Percentiles rank a stretch among this genome's conserved stretches.
These are phyloP conservation scores for Sorghum bicolor DNA, from an alignment of 176 grass and related monocot species.

Conservation along the genomic window DNA sequence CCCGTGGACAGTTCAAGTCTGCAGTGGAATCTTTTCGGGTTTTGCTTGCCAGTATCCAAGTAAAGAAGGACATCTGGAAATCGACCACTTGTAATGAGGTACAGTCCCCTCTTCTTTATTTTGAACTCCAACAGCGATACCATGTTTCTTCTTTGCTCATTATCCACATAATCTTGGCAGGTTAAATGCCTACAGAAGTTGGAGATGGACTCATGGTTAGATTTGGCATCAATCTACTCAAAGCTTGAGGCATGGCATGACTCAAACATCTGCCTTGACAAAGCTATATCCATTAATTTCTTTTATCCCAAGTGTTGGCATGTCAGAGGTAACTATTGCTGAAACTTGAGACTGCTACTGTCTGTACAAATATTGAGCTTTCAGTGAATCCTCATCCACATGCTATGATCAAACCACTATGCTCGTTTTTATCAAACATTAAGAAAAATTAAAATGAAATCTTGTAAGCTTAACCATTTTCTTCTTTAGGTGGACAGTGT, in stretches of 20 bases:
- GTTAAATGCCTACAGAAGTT: slow-evolving; percentile 59
- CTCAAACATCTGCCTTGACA: slow-evolving; percentile 70
- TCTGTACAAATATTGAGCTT: not conserved
- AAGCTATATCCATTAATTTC: slow-evolving; percentile 58
- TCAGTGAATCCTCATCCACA: slow-evolving; percentile 1
- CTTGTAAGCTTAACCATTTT: not conserved
- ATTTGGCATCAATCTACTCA: slow-evolving; percentile 84
- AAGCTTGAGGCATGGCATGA: slow-evolving; percentile 77
- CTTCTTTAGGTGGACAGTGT: not conserved
- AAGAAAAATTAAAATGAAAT: not conserved
- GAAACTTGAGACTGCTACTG: slow-evolving; percentile 17
- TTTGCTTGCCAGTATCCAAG: slow-evolving; percentile 81
- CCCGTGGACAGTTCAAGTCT: slow-evolving; percentile 58
- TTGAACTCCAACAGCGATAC: slow-evolving; percentile 7
- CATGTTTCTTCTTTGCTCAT: slow-evolving; percentile 31
- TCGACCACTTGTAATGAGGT: slow-evolving; percentile 55
- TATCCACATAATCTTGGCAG: slow-evolving; percentile 39
- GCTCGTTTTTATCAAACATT: not conserved
- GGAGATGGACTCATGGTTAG: slow-evolving; percentile 86
- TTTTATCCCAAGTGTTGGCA: slow-evolving; percentile 78
- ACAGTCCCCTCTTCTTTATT: not conserved
- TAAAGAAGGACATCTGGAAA: slow-evolving; percentile 60
- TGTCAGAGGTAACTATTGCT: slow-evolving; percentile 58
- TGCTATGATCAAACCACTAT: slow-evolving; percentile 4
- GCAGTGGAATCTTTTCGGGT: slow-evolving; percentile 77